Evolutionary conservation across 164 flowering plant species (phyloP).

Genomic region (Umbellularia californica): DNA sequence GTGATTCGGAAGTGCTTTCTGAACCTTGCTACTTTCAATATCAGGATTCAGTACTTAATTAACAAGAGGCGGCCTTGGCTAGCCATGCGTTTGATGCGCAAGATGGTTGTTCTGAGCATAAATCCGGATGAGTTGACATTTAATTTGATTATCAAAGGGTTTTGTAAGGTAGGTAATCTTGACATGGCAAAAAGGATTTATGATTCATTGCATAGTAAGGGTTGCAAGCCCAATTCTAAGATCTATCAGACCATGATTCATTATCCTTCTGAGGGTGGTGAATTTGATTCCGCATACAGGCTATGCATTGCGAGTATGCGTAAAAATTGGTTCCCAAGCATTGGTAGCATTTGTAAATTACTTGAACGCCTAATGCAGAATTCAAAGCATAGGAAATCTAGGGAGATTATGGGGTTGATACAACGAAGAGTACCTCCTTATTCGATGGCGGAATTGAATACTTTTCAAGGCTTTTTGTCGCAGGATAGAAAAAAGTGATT

Average conservation of each 20-base stretch:
- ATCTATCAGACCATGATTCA: constrained; percentile 82
- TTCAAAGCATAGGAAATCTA: constrained; percentile 36
- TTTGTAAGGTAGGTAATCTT: constrained; percentile 44
- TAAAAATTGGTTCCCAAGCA: constrained; percentile 53
- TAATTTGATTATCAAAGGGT: constrained; percentile 78
- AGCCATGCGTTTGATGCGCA: constrained; percentile 45
- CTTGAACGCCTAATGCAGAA: constrained; percentile 48
- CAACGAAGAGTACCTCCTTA: constrained; percentile 50
- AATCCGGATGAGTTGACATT: constrained; percentile 65
- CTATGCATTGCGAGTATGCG: constrained; percentile 58
- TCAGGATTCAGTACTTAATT: constrained; percentile 63
- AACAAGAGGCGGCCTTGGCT: constrained; percentile 48
- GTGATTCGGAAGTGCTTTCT: constrained; percentile 50
- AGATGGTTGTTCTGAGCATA: constrained; percentile 46
- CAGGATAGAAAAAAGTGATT: constrained; percentile 1
- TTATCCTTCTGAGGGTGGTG: constrained; percentile 51
- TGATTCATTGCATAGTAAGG: constrained; percentile 39
- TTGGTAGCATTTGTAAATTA: constrained; percentile 42
- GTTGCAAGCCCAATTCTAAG: constrained; percentile 48
- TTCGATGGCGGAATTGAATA: constrained; percentile 27
- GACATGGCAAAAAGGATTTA: constrained; percentile 71
- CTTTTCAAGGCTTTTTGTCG: constrained; percentile 27
- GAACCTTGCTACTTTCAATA: constrained; percentile 67
- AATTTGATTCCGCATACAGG: constrained; percentile 52
- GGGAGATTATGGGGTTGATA: constrained; percentile 35